Evolutionary conservation across 177 flowering plant species (phyloP).

Genomic region (Vitis hybrid): DNA sequence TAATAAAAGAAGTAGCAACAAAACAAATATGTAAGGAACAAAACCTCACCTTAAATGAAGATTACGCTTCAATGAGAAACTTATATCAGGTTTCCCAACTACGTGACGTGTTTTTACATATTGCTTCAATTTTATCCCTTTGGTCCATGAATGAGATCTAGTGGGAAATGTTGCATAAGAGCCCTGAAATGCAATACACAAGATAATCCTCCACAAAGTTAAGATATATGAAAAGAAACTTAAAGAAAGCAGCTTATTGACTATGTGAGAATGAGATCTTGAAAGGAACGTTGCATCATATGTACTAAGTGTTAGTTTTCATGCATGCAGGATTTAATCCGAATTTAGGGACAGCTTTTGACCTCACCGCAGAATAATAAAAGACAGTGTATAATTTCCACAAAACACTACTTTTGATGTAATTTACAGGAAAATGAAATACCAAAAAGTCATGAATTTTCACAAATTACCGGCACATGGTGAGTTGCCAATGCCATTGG

Average conservation of each 20-base stretch:
- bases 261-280: neutral
- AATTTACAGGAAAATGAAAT: neutral
- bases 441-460: neutral
- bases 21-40: neutral
- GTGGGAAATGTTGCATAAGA: constrained; percentile 34
- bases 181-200: constrained; percentile 36
- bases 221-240: neutral
- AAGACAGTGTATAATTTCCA: neutral
- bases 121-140: constrained; percentile 31
- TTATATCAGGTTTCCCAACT: constrained; percentile 28
- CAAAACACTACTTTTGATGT: neutral
- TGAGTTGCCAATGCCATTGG: constrained; percentile 52
- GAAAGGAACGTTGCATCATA: neutral
- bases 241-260: neutral
- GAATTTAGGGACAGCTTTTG: neutral
- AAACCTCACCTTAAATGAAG: constrained; percentile 37
- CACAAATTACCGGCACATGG: constrained; percentile 41
- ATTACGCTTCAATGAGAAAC: constrained; percentile 21
- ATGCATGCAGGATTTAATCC: neutral
- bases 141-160: constrained; percentile 33
- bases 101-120: constrained; percentile 19
- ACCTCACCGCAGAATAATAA: neutral
- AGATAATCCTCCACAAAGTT: neutral
- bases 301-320: too few relatives aligned
- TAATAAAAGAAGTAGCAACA: neutral